phyloP scores from a whole-genome alignment of 169 alveolate species.

The Eimeria mitis region DNA sequence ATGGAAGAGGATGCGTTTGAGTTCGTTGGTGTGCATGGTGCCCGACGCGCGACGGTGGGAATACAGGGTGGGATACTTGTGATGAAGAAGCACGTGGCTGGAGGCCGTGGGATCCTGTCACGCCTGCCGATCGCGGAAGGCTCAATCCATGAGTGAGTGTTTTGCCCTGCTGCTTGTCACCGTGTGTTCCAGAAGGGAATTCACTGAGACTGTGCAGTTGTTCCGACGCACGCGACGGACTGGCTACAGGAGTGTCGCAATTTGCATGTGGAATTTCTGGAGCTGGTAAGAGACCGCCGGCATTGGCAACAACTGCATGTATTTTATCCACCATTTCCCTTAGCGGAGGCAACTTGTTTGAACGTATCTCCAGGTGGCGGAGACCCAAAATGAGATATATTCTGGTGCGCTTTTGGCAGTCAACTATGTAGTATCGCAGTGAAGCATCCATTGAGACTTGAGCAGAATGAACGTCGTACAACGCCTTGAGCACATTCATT shows the following conservation, averaged over 20 bases:
- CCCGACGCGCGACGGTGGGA: not conserved
- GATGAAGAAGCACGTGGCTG: not conserved
- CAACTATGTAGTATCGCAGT: not conserved
- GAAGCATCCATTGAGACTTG: not conserved
- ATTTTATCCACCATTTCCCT: not conserved
- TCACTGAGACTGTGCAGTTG: not conserved
- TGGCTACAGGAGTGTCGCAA: not conserved
- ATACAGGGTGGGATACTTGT: not conserved
- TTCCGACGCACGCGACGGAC: not conserved
- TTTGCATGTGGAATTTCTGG: not conserved
- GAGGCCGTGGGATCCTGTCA: not conserved
- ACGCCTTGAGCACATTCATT: not conserved
- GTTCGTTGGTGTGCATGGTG: not conserved
- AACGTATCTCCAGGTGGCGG: not conserved
- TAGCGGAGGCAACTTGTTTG: not conserved
- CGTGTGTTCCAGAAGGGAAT: not conserved
- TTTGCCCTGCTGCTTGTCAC: not conserved
- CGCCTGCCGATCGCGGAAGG: not conserved
- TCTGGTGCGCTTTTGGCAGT: not conserved
- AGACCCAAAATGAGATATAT: not conserved
- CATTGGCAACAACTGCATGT: not conserved
- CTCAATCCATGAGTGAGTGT: not conserved
- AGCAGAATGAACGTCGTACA: not conserved
- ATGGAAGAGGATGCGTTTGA: not conserved
- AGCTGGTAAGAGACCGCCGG: not conserved